Base-by-base conservation (phyloP, 164 flowering plant genomes). In the Umbellularia californica region DNA sequence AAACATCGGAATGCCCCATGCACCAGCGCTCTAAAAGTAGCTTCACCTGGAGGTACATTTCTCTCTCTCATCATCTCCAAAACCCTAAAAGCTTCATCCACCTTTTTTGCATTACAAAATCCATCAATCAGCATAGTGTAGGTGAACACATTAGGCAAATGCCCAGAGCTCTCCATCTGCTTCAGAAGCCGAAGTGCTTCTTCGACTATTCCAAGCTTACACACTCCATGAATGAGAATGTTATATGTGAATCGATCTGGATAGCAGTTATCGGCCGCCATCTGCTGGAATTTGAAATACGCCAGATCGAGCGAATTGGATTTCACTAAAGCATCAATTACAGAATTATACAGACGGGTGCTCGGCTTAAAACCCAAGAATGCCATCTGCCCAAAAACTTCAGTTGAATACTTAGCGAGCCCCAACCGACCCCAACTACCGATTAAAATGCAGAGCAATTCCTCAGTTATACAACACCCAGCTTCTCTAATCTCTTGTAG, bases 361-460 rank as follows among this genome's bases (percentile, higher is more conserved):
- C 77, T 92, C 3, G 91, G 93, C 79, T 27, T 73, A 76, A 92
- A 81, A 63, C 95, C 94, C 82, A 95, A 80, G 76, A 83, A 88
- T 0, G 97, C 89, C 80, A 95, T 78, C 85, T 92, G 97, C 79
- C 88, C 90, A 75, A 95, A 95, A 74, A 93, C 84, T 33, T 93
- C 96, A 52, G 76, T 75, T 74, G 94, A 88, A 66, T 93, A 95
- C 82, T 89, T 95, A 0, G 92, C 92, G 75, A 95, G 84, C 47
- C 99, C 98, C 65, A 95, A 84, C 73, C 90, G 88, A 7, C 99
- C 99, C 99, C 99, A 95, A 77, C 97, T 90, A 62, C 89, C 85
- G 81, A 95, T 86, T 79, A 95, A 82, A 77, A 89, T 58, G 74
- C 91, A 92, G 41, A 95, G 79, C 85, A 88, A 73, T 5, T 90